Percentiles rank a stretch among this genome's conserved stretches.
phyloP scores from a whole-genome alignment of 371 early-diverging fungal species.

The Apophysomyces variabilis region DNA sequence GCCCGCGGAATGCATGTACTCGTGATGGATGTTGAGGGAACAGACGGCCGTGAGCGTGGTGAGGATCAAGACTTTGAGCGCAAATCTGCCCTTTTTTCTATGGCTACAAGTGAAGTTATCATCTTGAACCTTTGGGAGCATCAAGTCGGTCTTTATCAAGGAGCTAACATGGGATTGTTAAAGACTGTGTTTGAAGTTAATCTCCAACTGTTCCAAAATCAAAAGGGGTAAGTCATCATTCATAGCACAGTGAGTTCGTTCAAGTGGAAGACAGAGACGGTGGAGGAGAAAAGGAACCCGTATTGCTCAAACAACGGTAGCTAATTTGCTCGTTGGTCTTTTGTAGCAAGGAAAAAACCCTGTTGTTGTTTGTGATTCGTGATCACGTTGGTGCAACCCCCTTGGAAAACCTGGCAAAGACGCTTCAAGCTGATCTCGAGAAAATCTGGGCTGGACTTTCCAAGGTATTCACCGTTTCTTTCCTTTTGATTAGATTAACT shows the following conservation, averaged over 20 bases:
- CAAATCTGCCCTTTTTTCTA: slow-evolving; percentile 95
- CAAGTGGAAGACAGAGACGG: neutral
- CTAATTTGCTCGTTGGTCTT: neutral
- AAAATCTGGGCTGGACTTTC: slow-evolving; percentile 88
- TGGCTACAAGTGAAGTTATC: slow-evolving; percentile 95
- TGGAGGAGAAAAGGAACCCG: neutral
- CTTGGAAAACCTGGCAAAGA: slow-evolving; percentile 78
- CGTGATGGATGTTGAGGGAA: slow-evolving; percentile 98
- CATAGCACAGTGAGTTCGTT: slow-evolving; percentile 20
- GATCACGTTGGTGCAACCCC: slow-evolving; percentile 94
- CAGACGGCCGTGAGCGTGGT: slow-evolving; percentile 97
- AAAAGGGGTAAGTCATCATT: slow-evolving; percentile 52
- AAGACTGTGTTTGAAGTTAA: slow-evolving; percentile 99
- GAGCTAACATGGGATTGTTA: slow-evolving; percentile 98
- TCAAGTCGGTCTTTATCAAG: slow-evolving; percentile 97
- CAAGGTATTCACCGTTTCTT: slow-evolving; percentile 58
- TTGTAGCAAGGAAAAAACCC: slow-evolving; percentile 78
- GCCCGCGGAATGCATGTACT: slow-evolving; percentile 84
- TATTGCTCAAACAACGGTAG: neutral
- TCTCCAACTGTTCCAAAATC: slow-evolving; percentile 90
- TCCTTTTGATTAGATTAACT: neutral
- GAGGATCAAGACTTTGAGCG: slow-evolving; percentile 99
- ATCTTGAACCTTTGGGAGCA: slow-evolving; percentile 98
- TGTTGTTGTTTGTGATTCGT: slow-evolving; percentile 94
- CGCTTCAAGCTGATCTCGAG: slow-evolving; percentile 82